Evolutionary conservation across 73 alveolate species (phyloP).

Genomic region (Symbiodinium natans): DNA sequence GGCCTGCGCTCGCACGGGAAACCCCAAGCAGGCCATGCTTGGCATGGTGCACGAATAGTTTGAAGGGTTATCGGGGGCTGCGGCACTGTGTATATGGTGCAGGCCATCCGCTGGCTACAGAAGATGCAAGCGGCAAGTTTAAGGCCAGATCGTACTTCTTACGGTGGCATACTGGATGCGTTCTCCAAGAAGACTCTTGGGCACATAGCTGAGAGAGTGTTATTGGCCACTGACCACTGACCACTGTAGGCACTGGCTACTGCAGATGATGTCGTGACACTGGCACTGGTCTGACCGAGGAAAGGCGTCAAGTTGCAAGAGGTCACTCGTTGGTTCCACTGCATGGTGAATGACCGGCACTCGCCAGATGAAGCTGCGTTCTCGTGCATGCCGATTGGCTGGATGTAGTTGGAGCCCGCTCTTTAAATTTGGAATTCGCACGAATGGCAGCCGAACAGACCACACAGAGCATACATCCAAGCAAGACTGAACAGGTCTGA

Average conservation of each 20-base stretch:
- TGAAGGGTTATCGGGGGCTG: too few species aligned
- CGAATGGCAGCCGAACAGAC: too few species aligned
- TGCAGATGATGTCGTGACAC: not conserved
- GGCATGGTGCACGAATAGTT: too few species aligned
- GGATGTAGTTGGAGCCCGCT: too few species aligned
- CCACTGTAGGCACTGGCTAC: not conserved
- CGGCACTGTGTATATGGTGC: not conserved
- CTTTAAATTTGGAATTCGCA: too few species aligned
- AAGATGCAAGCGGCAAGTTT: constrained; percentile 27
- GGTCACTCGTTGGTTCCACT: constrained; percentile 57
- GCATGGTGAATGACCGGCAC: constrained; percentile 18
- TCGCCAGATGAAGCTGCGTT: constrained; percentile 40
- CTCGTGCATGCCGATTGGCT: not conserved
- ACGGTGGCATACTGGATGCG: constrained; percentile 57
- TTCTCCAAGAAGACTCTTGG: constrained; percentile 26
- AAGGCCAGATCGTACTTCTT: constrained; percentile 34
- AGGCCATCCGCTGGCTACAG: constrained; percentile 81
- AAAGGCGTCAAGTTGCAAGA: constrained; percentile 24
- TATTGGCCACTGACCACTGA: not conserved
- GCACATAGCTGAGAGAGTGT: not conserved
- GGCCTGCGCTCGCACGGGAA: constrained; percentile 70
- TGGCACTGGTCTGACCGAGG: not conserved
- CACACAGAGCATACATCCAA: too few species aligned
- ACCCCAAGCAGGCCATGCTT: constrained; percentile 76
- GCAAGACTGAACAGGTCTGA: not conserved